A percentile compares a stretch with the other conserved stretches of the same genome.
Conservation (phyloP, 1,284 basidiomycete genomes). For the Grifola frondosa region DNA sequence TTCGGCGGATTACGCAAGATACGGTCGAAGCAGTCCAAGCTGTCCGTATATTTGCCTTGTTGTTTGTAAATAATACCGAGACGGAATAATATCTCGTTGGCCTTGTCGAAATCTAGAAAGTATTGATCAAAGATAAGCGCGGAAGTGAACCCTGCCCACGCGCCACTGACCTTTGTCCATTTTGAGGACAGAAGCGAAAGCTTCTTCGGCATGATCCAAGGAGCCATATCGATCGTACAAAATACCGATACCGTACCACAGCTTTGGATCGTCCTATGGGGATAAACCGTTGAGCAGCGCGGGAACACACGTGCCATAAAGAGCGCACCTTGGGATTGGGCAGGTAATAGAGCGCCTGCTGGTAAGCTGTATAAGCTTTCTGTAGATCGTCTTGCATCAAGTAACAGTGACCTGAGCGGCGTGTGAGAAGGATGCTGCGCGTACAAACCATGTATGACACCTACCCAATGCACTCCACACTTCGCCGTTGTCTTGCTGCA, state of each 20-base stretch:
- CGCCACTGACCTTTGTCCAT: constrained; percentile 86
- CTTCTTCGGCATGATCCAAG: constrained; percentile 97
- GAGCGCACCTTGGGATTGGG: constrained; percentile 85
- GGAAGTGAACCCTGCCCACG: constrained; percentile 19
- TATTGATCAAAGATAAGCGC: constrained; percentile 35
- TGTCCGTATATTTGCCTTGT: constrained; percentile 88
- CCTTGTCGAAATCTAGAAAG: constrained; percentile 90
- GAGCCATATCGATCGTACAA: constrained; percentile 98
- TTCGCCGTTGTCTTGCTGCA: constrained; percentile 92
- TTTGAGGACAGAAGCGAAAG: constrained; percentile 92
- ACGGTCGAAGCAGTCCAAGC: constrained; percentile 90
- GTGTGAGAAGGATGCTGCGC: constrained; percentile 17
- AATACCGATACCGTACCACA: constrained; percentile 99
- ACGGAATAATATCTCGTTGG: constrained; percentile 98
- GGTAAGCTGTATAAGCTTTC: constrained; percentile 98
- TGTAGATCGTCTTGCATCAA: constrained; percentile 99
- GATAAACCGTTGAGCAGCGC: constrained; percentile 23
- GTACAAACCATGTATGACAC: constrained; percentile 27
- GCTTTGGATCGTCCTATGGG: constrained; percentile 86
- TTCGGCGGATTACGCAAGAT: constrained; percentile 94
- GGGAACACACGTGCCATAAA: constrained; percentile 8
- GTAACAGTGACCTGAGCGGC: constrained; percentile 85
- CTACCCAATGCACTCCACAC: constrained; percentile 91
- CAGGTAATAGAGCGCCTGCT: constrained; percentile 94
- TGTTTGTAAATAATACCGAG: constrained; percentile 99